These are phyloP conservation scores for Dalbergia cultrata DNA, from an alignment of 306 rosid species.

Conservation along the genomic window DNA sequence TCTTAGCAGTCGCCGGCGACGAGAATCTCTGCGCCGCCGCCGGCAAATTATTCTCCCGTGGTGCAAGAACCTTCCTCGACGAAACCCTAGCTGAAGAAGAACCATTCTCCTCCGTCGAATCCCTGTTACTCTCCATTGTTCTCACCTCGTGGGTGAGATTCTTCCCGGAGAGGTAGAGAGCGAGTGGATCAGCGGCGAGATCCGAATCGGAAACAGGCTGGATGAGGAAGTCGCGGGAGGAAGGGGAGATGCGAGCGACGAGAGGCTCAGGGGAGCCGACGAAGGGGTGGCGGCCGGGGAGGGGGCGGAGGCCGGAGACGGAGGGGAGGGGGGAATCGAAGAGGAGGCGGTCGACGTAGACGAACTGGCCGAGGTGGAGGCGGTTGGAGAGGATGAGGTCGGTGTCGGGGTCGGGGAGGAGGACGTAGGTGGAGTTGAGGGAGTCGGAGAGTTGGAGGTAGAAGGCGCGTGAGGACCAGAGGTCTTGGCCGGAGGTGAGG, in stretches of 20 bases:
- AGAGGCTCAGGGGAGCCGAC: conserved; percentile 80
- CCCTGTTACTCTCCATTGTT: background rate
- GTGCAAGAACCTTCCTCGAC: conserved; percentile 71
- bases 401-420: conserved; percentile 75
- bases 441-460: conserved; percentile 95
- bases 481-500: conserved; percentile 84
- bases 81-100: background rate
- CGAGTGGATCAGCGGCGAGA: conserved; percentile 68
- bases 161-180: conserved; percentile 61
- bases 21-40: conserved; percentile 66
- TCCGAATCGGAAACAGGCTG: conserved; percentile 85
- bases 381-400: conserved; percentile 93
- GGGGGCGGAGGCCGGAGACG: conserved; percentile 75
- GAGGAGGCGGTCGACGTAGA: conserved; percentile 83
- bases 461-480: conserved; percentile 91
- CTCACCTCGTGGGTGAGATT: conserved; percentile 10
- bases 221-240: conserved; percentile 73
- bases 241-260: conserved; percentile 63
- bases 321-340: conserved; percentile 81
- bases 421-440: conserved; percentile 90
- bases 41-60: conserved; percentile 70
- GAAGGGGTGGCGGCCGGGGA: conserved; percentile 81
- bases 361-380: conserved; percentile 85
- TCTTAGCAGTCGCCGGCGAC: conserved; percentile 81
- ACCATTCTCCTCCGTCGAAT: background rate